phyloP scores from a whole-genome alignment of 2,329 filamentous ascomycete genomes.

The Fusarium sp. region DNA sequence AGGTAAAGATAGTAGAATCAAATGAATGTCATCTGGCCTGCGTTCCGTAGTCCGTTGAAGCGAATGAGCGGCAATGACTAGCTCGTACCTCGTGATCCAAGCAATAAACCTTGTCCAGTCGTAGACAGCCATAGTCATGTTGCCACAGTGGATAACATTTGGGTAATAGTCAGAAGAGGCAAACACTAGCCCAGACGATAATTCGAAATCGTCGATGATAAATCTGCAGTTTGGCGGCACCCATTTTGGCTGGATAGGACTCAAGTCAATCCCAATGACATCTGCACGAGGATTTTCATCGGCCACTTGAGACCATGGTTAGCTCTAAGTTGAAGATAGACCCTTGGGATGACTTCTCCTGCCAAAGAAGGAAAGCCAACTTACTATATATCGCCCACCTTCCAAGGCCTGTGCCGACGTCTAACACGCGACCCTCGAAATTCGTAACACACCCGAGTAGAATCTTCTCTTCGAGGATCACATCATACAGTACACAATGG shows the following conservation, averaged over 20 bases:
- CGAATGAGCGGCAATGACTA: not conserved
- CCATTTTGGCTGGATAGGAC: not conserved
- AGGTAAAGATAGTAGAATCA: no score
- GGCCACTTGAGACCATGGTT: not conserved
- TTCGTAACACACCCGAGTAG: not conserved
- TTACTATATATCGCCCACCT: not conserved
- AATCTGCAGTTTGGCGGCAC: not conserved
- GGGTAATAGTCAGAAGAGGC: not conserved
- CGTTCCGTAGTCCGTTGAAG: not conserved
- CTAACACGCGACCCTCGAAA: not conserved
- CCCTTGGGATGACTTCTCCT: no score
- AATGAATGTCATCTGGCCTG: no score
- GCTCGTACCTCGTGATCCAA: not conserved
- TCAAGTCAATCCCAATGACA: not conserved
- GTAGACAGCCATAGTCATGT: not conserved
- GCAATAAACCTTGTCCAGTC: not conserved
- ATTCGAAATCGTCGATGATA: not conserved
- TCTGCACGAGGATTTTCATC: not conserved
- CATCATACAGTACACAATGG: not conserved
- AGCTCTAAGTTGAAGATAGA: no score
- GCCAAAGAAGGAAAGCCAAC: not conserved
- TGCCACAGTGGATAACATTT: not conserved
- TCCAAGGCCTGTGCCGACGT: not conserved
- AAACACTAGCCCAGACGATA: not conserved
- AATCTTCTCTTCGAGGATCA: not conserved